Evolutionary conservation across 345 rosid genomes (phyloP), one percentile per base, ranked within the genome.

Genomic region (Eucalyptus sp.): DNA sequence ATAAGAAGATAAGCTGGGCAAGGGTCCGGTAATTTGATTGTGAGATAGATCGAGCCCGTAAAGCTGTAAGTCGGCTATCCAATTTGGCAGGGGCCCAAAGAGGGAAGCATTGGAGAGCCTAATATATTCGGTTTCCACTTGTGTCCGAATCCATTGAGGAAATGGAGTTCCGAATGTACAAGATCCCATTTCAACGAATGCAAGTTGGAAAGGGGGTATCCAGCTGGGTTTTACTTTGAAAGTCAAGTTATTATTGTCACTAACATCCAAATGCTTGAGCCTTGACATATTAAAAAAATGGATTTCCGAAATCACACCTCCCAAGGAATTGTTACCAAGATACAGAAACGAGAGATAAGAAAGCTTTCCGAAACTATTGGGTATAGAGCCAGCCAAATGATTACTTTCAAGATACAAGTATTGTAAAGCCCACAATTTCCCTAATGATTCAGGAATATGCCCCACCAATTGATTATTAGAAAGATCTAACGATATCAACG

Each of bases 201-300:
- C n/a, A n/a, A n/a, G 1, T 24, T 58, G 66, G 31, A 60, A 27
- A 60, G 2, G 31, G 14, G n/a, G 44, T 16, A 86, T 20, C 87
- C 64, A 50, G 0, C 0, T 18, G 7, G 54, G 13, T 9, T 43
- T 31, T 31, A 31, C 1, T 41, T 1, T 51, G 13, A 86, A 48
- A 50, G 18, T 7, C n/a, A 90, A 15, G 48, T 50, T 62, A 4
- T 56, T 0, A 16, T 58, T 50, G 52, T 50, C 3, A 50, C 0
- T 0, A 0, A 50, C 15, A 18, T 0, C 1, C 52, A 50, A 50
- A 18, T 50, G 0, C 18, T 15, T 50, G 0, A 50, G 52, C 52
- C 52, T 50, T 50, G 18, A 50, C 52, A 50, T 5, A 50, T 50
- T 50, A 50, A 3, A 50, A 50, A 49, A 50, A 50, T 50, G 52